A percentile compares a stretch with the other conserved stretches of the same genome.
Conservation (phyloP, 164 flowering plant genomes). For the Litsea cubeba region DNA sequence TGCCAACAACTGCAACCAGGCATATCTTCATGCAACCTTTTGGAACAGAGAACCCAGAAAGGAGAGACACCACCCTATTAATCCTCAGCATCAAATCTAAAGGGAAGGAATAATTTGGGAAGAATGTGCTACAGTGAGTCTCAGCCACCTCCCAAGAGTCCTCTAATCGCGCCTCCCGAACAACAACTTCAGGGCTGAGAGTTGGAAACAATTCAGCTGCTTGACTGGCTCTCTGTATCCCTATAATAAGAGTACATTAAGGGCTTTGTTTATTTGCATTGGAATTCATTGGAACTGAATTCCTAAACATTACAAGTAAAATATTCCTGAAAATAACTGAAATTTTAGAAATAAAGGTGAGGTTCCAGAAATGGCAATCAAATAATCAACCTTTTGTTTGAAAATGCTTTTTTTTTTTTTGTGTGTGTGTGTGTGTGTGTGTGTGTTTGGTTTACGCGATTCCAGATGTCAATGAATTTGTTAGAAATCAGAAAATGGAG, state of each 20-base stretch:
- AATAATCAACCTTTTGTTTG: background rate
- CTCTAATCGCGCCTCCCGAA: constrained; percentile 94
- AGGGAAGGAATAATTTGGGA: constrained; percentile 87
- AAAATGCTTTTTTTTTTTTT: background rate
- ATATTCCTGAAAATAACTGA: too few species aligned
- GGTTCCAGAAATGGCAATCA: background rate
- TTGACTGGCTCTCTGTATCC: constrained; percentile 74
- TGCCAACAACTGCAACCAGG: constrained; percentile 75
- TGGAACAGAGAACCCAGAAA: constrained; percentile 69
- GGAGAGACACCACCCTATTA: constrained; percentile 67
- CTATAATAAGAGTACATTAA: constrained; percentile 22
- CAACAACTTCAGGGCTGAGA: constrained; percentile 66
- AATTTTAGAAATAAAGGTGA: too few species aligned
- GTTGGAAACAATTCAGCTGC: constrained; percentile 75
- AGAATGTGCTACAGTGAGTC: constrained; percentile 98
- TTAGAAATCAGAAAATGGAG: background rate
- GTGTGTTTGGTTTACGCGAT: too few species aligned
- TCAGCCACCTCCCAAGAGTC: constrained; percentile 98
- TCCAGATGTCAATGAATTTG: too few species aligned
- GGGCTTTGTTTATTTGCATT: background rate
- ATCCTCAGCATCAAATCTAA: constrained; percentile 69
- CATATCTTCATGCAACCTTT: constrained; percentile 71
- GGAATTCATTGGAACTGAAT: background rate
- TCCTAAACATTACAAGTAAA: background rate
- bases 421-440: too few species aligned